These are phyloP conservation scores for Ricinus communis DNA, from an alignment of 345 rosid genomes.

Conservation along the genomic window DNA sequence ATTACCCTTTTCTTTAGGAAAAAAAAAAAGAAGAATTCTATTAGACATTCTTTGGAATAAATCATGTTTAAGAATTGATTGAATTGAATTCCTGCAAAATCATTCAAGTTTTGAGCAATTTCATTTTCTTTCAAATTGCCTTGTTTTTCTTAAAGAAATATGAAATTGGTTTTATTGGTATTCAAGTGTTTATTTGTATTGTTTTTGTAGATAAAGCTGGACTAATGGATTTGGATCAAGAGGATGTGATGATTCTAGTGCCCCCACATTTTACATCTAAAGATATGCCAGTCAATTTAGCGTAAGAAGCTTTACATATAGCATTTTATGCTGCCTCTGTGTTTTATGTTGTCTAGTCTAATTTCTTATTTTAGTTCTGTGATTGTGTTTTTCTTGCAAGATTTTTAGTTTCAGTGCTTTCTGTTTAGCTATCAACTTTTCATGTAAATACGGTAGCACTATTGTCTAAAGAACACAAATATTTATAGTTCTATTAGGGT, in stretches of 20 bases:
- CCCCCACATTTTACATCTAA: conserved; percentile 81
- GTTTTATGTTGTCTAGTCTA: not conserved
- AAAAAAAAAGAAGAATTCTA: no score
- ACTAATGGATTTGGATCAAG: conserved; percentile 66
- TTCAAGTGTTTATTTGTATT: not conserved
- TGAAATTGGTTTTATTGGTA: no score
- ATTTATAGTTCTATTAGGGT: not conserved
- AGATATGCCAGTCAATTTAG: conserved; percentile 74
- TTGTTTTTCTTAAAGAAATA: no score
- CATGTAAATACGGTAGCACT: not conserved
- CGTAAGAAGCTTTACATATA: conserved; percentile 43
- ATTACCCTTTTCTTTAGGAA: conserved; percentile 13
- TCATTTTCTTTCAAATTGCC: no score
- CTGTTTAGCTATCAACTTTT: not conserved
- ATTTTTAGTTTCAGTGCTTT: no score
- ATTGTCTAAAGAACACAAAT: not conserved
- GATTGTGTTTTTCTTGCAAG: not conserved
- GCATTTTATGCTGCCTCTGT: conserved; percentile 7
- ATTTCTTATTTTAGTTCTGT: not conserved
- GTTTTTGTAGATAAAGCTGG: conserved; percentile 49
- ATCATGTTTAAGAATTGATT: no score
- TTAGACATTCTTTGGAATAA: no score
- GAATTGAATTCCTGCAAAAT: no score
- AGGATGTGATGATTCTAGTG: conserved; percentile 76
- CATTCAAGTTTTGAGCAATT: no score